Conservation (phyloP, 1,284 basidiomycete genomes). For the Somion occarium region DNA sequence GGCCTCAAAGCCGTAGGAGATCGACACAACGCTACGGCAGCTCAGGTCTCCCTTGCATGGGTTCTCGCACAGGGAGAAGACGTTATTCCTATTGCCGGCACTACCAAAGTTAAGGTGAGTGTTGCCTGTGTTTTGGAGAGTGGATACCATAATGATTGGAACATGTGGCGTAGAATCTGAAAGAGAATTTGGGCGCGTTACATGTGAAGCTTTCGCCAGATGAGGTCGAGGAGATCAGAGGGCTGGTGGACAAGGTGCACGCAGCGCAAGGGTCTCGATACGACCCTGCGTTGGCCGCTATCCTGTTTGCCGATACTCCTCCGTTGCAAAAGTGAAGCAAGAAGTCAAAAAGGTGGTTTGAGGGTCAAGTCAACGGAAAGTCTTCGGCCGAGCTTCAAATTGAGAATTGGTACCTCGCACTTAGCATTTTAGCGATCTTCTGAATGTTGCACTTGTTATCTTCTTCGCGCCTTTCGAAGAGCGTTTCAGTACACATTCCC, state of each 20-base stretch:
- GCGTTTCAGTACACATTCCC: too few species aligned
- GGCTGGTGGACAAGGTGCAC: constrained; percentile 25
- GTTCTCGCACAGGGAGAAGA: constrained; percentile 32
- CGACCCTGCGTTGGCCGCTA: constrained; percentile 8
- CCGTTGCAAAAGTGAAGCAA: constrained; percentile 3
- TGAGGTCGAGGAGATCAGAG: constrained; percentile 1
- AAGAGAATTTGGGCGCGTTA: constrained; percentile 2
- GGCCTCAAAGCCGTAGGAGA: constrained; percentile 29
- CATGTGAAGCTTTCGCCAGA: not conserved
- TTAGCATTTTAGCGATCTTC: too few species aligned
- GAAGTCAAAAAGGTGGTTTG: too few species aligned
- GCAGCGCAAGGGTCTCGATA: constrained; percentile 18
- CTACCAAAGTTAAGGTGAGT: constrained; percentile 17
- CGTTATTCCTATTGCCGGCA: constrained; percentile 35
- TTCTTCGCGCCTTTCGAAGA: too few species aligned
- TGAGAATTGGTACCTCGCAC: too few species aligned
- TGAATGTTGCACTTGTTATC: too few species aligned
- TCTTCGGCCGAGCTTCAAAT: too few species aligned
- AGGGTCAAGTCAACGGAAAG: too few species aligned
- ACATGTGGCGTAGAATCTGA: not conserved
- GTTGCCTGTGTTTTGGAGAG: not conserved
- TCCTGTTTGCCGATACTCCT: constrained; percentile 15
- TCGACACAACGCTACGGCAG: constrained; percentile 29
- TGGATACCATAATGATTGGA: not conserved
- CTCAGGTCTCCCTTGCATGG: constrained; percentile 42